Evolutionary conservation across 176 grass and related monocot species (phyloP).

Genomic region (Luzula sylvatica): DNA sequence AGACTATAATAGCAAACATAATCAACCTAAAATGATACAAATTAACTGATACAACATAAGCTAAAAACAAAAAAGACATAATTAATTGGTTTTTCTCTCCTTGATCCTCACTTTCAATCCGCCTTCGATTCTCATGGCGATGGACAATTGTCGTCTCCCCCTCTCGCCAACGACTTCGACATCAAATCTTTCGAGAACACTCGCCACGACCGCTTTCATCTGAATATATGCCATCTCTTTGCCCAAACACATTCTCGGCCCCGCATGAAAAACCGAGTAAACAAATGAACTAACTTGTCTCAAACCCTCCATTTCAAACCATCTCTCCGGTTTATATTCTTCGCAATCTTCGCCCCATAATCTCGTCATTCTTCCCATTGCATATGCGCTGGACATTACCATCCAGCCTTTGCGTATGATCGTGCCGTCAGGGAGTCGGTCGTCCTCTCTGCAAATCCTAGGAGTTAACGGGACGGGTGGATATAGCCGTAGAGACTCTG

Average conservation of each 20-base stretch:
- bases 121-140: constrained; percentile 21
- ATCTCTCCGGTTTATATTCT: constrained; percentile 32
- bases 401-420: constrained; percentile 8
- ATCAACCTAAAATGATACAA: too few species aligned
- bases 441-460: constrained; percentile 11
- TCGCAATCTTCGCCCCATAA: constrained; percentile 33
- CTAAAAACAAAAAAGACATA: background rate
- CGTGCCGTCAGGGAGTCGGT: constrained; percentile 21
- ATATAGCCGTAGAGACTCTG: constrained; percentile 44
- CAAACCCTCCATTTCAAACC: constrained; percentile 27
- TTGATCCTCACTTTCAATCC: constrained; percentile 9
- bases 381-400: constrained; percentile 25
- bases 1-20: too few species aligned
- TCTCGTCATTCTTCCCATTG: constrained; percentile 8
- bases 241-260: constrained; percentile 25
- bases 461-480: constrained; percentile 21
- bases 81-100: background rate
- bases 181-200: constrained; percentile 1
- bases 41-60: too few species aligned
- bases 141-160: background rate
- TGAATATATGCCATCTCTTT: constrained; percentile 35
- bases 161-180: background rate
- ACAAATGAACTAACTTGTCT: constrained; percentile 17
- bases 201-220: constrained; percentile 23
- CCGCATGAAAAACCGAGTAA: constrained; percentile 33